Evolutionary conservation across 2,329 filamentous ascomycete species (phyloP), one percentile per base, ranked within the genome.

Genomic region (Fusarium haematococcum): DNA sequence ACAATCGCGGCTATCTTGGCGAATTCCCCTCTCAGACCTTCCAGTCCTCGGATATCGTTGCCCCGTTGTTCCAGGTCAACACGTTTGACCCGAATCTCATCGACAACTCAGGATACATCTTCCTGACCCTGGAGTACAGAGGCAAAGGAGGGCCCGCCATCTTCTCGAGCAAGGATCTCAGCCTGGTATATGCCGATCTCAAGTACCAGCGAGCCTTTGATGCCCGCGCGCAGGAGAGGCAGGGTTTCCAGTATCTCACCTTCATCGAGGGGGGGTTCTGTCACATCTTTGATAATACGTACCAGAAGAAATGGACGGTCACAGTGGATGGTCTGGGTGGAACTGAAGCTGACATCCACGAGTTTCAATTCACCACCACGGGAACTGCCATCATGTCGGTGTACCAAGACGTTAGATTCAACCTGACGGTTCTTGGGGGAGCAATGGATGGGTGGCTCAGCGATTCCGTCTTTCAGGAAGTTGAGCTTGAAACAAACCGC

Each of bases 161-260:
- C 27, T 77, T 77, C 67, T 77, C 75, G 14, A 76, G 73, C 62
- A 75, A 67, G 50, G 75, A 76, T 10, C 67, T 77, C 33, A 77
- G 73, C 35, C 75, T 77, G 13, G 68, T 77, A 5, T 77, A 77
- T 43, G 73, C 75, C 23, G 71, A 77, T 33, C 56, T 75, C 41
- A 69, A 64, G 20, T 76, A 76, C 37, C 58, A 68, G 6, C 58
- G 43, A 14, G 65, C 73, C 50, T 77, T 75, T n/a, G 71, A 77
- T 66, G 71, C 73, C 41, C 75, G 75, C 4, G 70, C 68, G 10
- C 75, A 77, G 20, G 63, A 69, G n/a, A 68, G 37, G 5, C 62
- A 58, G 16, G 73, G 73, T 3, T 48, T 61, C 18, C 67, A 68
- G 54, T 75, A 77, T 30, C 75, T 77, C 25, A 77, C 73, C 5